Conservation (phyloP, 2,329 filamentous ascomycete species). For the Pezicula neosporulosa region DNA sequence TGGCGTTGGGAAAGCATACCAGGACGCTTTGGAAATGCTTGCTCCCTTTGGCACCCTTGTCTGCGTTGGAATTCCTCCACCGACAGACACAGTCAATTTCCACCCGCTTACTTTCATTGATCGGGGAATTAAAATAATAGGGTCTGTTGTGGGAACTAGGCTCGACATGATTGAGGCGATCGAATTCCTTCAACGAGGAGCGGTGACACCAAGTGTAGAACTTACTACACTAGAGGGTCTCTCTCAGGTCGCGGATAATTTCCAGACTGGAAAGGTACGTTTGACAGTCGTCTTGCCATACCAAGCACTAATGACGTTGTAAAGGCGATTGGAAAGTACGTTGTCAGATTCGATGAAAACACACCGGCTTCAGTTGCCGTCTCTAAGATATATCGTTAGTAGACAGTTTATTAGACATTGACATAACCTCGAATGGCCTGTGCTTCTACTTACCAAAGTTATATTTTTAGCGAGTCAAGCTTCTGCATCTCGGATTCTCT, state of each 20-base stretch:
- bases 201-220: constrained; percentile 29
- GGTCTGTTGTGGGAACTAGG: constrained; percentile 33
- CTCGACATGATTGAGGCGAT: constrained; percentile 37
- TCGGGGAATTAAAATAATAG: constrained; percentile 31
- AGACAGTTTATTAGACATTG: too few relatives aligned
- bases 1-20: constrained; percentile 40
- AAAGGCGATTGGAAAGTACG: constrained; percentile 5
- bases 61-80: constrained; percentile 18
- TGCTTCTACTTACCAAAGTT: too few relatives aligned
- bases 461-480: too few relatives aligned
- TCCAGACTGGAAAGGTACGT: constrained; percentile 7
- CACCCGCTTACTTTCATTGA: constrained; percentile 34
- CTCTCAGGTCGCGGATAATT: constrained; percentile 2
- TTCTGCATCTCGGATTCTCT: too few relatives aligned
- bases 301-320: not conserved
- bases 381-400: too few relatives aligned
- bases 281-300: not conserved
- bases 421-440: too few relatives aligned
- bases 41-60: constrained; percentile 10
- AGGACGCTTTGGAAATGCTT: constrained; percentile 27
- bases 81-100: constrained; percentile 21
- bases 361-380: too few relatives aligned
- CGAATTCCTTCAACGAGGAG: constrained; percentile 31
- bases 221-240: constrained; percentile 21
- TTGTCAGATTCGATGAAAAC: not conserved